These are phyloP conservation scores for Glycyrrhiza uralensis DNA, from an alignment of 306 rosid genomes.

Conservation along the genomic window DNA sequence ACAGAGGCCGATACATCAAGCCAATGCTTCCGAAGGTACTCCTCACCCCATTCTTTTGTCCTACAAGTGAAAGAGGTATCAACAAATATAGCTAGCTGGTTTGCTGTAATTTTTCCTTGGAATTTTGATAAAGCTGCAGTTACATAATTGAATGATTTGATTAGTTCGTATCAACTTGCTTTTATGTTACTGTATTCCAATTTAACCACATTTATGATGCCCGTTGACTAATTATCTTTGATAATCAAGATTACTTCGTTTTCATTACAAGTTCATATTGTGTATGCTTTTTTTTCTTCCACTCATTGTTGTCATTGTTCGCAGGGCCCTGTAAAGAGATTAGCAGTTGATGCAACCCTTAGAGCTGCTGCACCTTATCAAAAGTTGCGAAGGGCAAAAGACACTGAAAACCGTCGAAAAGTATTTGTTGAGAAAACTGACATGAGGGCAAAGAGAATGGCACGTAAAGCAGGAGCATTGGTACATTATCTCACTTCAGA, in stretches of 20 bases:
- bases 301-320: slow-evolving; percentile 5
- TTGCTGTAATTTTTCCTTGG: not conserved
- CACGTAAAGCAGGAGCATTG: slow-evolving; percentile 98
- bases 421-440: slow-evolving; percentile 92
- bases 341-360: slow-evolving; percentile 98
- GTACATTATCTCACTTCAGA: slow-evolving; percentile 42
- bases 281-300: slow-evolving; percentile 3
- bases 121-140: not conserved
- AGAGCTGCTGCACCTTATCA: slow-evolving; percentile 99
- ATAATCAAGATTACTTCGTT: not conserved
- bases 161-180: not conserved
- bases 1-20: slow-evolving; percentile 92
- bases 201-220: not conserved
- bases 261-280: not conserved
- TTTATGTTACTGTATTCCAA: not conserved
- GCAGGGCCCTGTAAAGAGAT: slow-evolving; percentile 89
- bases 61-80: not conserved
- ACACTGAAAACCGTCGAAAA: slow-evolving; percentile 63
- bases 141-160: slow-evolving; percentile 13
- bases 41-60: not conserved
- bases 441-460: slow-evolving; percentile 99
- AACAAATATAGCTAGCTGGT: slow-evolving; percentile 10
- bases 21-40: slow-evolving; percentile 93
- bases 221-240: not conserved
- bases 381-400: slow-evolving; percentile 82